Evolutionary conservation across 257 asterid species (phyloP).

Genomic region (Solanum ossicruentum): DNA sequence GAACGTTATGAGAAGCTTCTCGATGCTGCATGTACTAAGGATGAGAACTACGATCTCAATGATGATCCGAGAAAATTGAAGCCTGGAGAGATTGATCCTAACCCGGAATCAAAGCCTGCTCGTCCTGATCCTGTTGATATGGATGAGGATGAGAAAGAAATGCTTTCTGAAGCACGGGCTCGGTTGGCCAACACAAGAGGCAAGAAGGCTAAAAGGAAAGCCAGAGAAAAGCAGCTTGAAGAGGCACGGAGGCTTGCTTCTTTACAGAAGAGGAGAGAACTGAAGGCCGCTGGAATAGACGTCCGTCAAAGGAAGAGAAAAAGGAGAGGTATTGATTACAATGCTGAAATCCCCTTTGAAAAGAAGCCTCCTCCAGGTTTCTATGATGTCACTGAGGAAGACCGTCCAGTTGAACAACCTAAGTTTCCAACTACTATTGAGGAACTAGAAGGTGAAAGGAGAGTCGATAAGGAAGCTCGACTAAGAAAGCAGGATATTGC

Average conservation of each 20-base stretch:
- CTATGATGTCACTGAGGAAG: slow-evolving; percentile 78
- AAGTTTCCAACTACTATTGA: slow-evolving; percentile 91
- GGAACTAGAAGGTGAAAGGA: slow-evolving; percentile 98
- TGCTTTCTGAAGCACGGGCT: slow-evolving; percentile 99
- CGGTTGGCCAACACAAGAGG: slow-evolving; percentile 95
- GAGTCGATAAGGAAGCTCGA: slow-evolving; percentile 82
- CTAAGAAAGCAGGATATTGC: slow-evolving; percentile 92
- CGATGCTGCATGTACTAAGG: slow-evolving; percentile 97
- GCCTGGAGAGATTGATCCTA: slow-evolving; percentile 98
- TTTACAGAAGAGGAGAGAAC: slow-evolving; percentile 66
- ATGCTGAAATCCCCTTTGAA: slow-evolving; percentile 93
- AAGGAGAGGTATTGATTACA: slow-evolving; percentile 90
- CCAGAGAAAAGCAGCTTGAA: slow-evolving; percentile 91
- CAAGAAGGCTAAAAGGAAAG: slow-evolving; percentile 94
- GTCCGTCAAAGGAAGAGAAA: slow-evolving; percentile 71
- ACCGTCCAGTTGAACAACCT: slow-evolving; percentile 61
- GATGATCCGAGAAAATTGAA: slow-evolving; percentile 33
- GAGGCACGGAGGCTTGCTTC: slow-evolving; percentile 98
- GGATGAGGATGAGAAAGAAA: slow-evolving; percentile 99
- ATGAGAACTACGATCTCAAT: slow-evolving; percentile 52
- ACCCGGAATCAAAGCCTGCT: slow-evolving; percentile 97
- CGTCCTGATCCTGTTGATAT: slow-evolving; percentile 89
- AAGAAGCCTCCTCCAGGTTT: slow-evolving; percentile 98
- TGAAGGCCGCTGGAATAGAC: slow-evolving; percentile 71
- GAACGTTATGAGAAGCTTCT: slow-evolving; percentile 93